A percentile compares a stretch with the other conserved stretches of the same genome.
Conservation (phyloP, 2,329 filamentous ascomycete species). For the Zasmidium angulare region DNA sequence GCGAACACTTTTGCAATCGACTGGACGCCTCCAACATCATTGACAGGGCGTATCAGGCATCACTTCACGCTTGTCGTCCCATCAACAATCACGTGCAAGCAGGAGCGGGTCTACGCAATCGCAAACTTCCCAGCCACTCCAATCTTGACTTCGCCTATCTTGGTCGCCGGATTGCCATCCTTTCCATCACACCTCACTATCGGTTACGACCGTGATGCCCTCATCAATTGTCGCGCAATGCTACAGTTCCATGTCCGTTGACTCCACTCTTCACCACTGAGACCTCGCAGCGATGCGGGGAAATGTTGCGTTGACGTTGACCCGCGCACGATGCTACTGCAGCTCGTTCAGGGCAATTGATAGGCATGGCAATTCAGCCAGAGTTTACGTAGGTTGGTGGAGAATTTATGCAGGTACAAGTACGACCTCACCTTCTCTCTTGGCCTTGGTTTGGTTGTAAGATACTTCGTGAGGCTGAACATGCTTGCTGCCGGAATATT, state of each 20-base stretch:
- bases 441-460: not conserved
- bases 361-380: constrained; percentile 14
- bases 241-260: constrained; percentile 1
- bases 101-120: not conserved
- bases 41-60: not conserved
- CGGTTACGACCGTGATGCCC: not conserved
- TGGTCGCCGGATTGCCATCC: not conserved
- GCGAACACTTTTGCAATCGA: too few relatives aligned
- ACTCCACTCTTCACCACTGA: not conserved
- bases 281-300: constrained; percentile 7
- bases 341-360: constrained; percentile 6
- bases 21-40: too few relatives aligned
- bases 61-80: not conserved
- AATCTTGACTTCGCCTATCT: not conserved
- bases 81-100: not conserved
- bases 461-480: not conserved
- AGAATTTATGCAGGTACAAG: constrained; percentile 18
- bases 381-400: constrained; percentile 7
- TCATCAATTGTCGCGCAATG: not conserved
- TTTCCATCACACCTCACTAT: not conserved
- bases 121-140: not conserved
- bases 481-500: constrained; percentile 5
- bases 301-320: not conserved
- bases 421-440: constrained; percentile 7
- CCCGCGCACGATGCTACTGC: not conserved